Base-by-base conservation (phyloP, 169 alveolate genomes). In the Plasmodium sp. region DNA sequence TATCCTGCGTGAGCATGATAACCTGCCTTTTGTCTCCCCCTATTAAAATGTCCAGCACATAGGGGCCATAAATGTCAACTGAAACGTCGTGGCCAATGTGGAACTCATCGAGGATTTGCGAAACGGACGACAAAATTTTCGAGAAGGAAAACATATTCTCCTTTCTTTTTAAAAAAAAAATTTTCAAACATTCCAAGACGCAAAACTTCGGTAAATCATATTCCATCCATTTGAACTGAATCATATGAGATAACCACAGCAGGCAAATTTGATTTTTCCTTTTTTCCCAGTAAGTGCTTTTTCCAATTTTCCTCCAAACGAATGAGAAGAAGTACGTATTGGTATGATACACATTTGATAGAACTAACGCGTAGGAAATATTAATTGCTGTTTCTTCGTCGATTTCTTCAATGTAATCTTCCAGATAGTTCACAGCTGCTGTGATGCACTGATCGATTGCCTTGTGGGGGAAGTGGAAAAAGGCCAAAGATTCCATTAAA, bases 251-350 rank as follows among this genome's bases (percentile, higher is more conserved):
- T 41, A 96, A 94, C 98, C 98, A 96, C n/a, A 96, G 79, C 56
- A 95, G 86, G 82, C 95, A 96, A 22, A 95, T 90, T 62, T 92
- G 93, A 39, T 75, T 77, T 72, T 94, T 94, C 81, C 91, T 77
- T 39, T 84, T 88, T 62, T 96, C 98, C 98, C 98, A 96, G 12
- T 67, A 92, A 33, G 96, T 88, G 1, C 95, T 96, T 48, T 95
- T 94, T 31, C 97, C 98, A 41, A 96, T 95, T 74, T 79, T 96
- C 71, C 98, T 94, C 97, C 97, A 95, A 41, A 96, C 81, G 84
- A 93, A 96, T 22, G 97, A 83, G 56, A 92, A 95, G 34, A 96
- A 79, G 84, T 96, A 96, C 22, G 93, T 72, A 86, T 96, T 96
- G 43, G 84, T 41, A 75, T 95, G 95, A 93, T 80, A 81, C 27